phyloP scores from a whole-genome alignment of 306 rosid species.

The Vigna radiata region DNA sequence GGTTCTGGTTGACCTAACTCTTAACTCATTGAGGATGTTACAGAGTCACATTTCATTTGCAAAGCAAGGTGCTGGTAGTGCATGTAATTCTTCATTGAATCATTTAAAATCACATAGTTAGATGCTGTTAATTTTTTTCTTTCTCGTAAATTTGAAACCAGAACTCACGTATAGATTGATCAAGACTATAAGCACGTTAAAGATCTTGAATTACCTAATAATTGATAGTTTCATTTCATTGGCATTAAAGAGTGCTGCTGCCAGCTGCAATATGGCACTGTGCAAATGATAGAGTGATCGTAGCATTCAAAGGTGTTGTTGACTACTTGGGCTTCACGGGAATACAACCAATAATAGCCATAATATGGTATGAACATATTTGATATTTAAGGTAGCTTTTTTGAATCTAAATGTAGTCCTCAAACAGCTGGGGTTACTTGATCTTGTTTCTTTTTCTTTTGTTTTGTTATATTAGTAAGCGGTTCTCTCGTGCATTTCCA shows the following conservation, averaged over 20 bases:
- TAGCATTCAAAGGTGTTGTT: slow-evolving; percentile 19
- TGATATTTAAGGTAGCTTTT: slow-evolving; percentile 51
- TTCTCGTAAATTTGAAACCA: no score
- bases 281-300: slow-evolving; percentile 4
- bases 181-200: not conserved
- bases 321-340: slow-evolving; percentile 53
- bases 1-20: slow-evolving; percentile 31
- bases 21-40: not conserved
- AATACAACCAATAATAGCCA: slow-evolving; percentile 43
- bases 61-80: not conserved
- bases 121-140: no score
- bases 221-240: slow-evolving; percentile 3
- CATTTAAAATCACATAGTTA: no score
- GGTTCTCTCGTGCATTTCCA: slow-evolving; percentile 71
- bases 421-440: slow-evolving; percentile 51
- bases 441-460: slow-evolving; percentile 3
- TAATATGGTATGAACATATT: not conserved
- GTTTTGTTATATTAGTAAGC: slow-evolving; percentile 25
- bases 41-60: not conserved
- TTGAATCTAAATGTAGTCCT: slow-evolving; percentile 47
- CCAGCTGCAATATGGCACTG: slow-evolving; percentile 26
- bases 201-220: no score
- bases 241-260: slow-evolving; percentile 49
- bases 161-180: no score
- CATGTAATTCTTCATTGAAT: not conserved